Evolutionary conservation across 2,329 filamentous ascomycete species (phyloP), one percentile per base, ranked within the genome.

Genomic region (Sclerotinia borealis): DNA sequence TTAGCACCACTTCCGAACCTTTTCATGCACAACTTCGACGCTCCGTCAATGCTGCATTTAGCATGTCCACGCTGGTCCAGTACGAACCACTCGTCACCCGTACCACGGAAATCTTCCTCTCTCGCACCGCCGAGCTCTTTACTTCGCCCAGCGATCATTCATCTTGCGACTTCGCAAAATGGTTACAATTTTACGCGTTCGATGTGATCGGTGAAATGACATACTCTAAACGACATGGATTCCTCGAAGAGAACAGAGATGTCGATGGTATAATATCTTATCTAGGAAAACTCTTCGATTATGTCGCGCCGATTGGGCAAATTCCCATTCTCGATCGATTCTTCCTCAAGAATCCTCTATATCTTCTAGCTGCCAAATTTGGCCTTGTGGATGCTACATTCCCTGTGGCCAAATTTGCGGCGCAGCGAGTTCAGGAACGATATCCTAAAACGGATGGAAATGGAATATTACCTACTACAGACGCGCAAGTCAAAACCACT

Each of bases 31-130:
- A 87, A 70, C 88, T 93, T 71, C 84, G 89, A 72, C 83, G 90
- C 65, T 89, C 86, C 68, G 88, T 95, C 63, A 92, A 90, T 76
- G 84, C 82, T 65, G 89, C 88, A 5, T 93, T 92, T 72, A 83
- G 88, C 65, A 92, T 93, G 90, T 88, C 84, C 11, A 83, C 88
- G 0, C 78, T 93, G 3, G 85, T 92, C 27, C 85, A 90, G 71
- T 92, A 92, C 71, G 91, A 95, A 72, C 89, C 90, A 0, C 87
- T 91, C 41, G 90, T 95, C 47, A 89, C 91, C 72, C 88, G 86
- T 68, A 91, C 88, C 1, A 87, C 88, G 0, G 83, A 85, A 67
- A 77, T 90, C 2, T 93, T 92, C 73, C 81, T 93, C 7, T 75
- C 80, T 37, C 84, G 85, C 72, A 88, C 85, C 0, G 79, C 84